Base-by-base conservation (phyloP, 768 basidiomycete genomes). In the Pleurotus sapidus region DNA sequence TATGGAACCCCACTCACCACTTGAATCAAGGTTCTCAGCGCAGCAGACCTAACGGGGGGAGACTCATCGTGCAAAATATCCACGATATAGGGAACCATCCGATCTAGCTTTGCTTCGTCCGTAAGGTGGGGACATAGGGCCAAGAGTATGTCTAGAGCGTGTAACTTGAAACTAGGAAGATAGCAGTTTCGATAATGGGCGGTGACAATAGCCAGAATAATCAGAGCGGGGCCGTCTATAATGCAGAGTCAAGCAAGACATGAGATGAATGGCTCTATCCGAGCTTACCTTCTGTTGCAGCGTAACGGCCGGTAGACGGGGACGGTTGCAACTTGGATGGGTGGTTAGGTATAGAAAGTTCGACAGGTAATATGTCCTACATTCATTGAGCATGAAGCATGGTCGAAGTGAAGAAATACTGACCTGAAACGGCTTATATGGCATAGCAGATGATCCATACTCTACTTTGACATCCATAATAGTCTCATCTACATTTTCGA, bases 61-160 rank as follows among this genome's bases (percentile, higher is more conserved):
- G 84, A 81, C 17, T 95, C 95, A 64, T 99, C 95, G 59, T 89
- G 86, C 17, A 97, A 70, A 4, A 98, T 76, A 39, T 95, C 92
- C 1, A 98, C 87, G 24, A 95, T 82, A 62, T 95, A 98, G 0
- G 97, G 97, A 2, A 96, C 79, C 76, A 97, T 84, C 1, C 95
- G 84, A 67, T 99, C 97, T 51, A 98, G 74, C 68, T 95, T 95
- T 3, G 95, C 93, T 70, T 98, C 97, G 65, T 98, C 97, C 0
- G 93, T 93, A 37, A 98, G 76, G 63, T 90, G 89, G 9, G 83
- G 80, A 6, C 84, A 81, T 14, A 98, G 75, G 0, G 91, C 91
- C 23, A 97, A 79, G 56, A 97, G 88, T 4, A 96, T 80, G 64
- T 98, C 94, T 47, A 98, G 71, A 1, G 89, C 91, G 37, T 84